Conservation (phyloP, 495 filamentous ascomycete species). For the Lophiostoma macrostomum region DNA sequence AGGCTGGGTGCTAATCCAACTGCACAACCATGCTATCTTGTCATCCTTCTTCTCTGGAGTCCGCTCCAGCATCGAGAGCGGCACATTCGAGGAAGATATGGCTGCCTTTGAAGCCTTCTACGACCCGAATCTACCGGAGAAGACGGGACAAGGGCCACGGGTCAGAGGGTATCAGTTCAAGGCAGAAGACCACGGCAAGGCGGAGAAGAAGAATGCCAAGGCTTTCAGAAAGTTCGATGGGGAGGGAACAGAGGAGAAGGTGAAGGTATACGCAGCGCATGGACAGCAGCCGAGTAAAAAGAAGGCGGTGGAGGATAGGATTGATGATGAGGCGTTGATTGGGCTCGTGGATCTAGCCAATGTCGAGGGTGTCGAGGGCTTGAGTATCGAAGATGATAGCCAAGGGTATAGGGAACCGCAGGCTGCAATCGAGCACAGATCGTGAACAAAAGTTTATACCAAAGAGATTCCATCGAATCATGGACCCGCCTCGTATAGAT, state of each 20-base stretch:
- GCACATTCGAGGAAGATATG: constrained; percentile 61
- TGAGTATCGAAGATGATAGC: constrained; percentile 14
- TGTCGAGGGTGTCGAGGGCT: background rate
- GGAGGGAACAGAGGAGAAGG: background rate
- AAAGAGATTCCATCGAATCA: background rate
- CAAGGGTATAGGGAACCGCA: background rate
- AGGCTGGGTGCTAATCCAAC: constrained; percentile 85
- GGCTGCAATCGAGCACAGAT: background rate
- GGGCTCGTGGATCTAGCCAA: constrained; percentile 12
- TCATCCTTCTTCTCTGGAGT: constrained; percentile 70
- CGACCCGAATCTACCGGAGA: constrained; percentile 63
- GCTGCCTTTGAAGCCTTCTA: constrained; percentile 60
- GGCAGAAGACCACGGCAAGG: background rate
- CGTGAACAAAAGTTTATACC: background rate
- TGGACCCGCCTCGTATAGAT: too few species aligned
- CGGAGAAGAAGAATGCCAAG: constrained; percentile 15
- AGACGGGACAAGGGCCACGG: constrained; percentile 74
- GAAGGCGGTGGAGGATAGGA: constrained; percentile 3
- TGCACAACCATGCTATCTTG: constrained; percentile 79
- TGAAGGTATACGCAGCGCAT: constrained; percentile 1
- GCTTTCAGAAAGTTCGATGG: constrained; percentile 9
- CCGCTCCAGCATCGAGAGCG: constrained; percentile 56
- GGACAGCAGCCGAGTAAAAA: constrained; percentile 19
- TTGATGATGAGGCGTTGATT: constrained; percentile 20
- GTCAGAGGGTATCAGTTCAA: constrained; percentile 17